Conservation (phyloP, 2,329 filamentous ascomycete genomes). For the Ophiostoma novo-ulmi region DNA sequence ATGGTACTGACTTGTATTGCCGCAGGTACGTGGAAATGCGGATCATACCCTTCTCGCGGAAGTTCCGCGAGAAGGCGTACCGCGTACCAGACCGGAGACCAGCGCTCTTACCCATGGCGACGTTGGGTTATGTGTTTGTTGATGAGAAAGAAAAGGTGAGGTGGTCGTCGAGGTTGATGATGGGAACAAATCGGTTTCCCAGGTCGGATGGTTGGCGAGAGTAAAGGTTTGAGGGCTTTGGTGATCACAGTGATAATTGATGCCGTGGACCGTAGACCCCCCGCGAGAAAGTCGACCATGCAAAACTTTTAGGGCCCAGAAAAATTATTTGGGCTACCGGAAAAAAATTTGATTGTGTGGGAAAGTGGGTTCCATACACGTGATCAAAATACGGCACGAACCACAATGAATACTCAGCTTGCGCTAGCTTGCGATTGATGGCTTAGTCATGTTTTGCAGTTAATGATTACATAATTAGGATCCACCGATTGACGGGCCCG, state of each 20-base stretch:
- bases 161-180: conserved; percentile 20
- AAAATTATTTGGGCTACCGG: conserved; percentile 22
- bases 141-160: conserved; percentile 9
- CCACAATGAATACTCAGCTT: not conserved
- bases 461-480: conserved; percentile 9
- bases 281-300: conserved; percentile 23
- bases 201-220: conserved; percentile 19
- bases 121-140: conserved; percentile 31
- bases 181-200: conserved; percentile 16
- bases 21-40: conserved; percentile 88
- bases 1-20: conserved; percentile 69
- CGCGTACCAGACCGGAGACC: conserved; percentile 84
- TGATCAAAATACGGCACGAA: conserved; percentile 14
- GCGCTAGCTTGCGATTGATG: accelerated
- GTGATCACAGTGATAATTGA: conserved; percentile 15
- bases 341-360: conserved; percentile 25
- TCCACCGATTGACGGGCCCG: not conserved
- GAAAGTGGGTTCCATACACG: conserved; percentile 20
- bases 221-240: conserved; percentile 14
- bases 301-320: conserved; percentile 26
- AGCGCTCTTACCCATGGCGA: conserved; percentile 74
- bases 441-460: not conserved
- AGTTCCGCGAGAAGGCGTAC: conserved; percentile 90
- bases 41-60: conserved; percentile 95
- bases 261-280: conserved; percentile 17